Evolutionary conservation across 2,329 filamentous ascomycete species (phyloP).

Genomic region (Ophiobolus disseminans): DNA sequence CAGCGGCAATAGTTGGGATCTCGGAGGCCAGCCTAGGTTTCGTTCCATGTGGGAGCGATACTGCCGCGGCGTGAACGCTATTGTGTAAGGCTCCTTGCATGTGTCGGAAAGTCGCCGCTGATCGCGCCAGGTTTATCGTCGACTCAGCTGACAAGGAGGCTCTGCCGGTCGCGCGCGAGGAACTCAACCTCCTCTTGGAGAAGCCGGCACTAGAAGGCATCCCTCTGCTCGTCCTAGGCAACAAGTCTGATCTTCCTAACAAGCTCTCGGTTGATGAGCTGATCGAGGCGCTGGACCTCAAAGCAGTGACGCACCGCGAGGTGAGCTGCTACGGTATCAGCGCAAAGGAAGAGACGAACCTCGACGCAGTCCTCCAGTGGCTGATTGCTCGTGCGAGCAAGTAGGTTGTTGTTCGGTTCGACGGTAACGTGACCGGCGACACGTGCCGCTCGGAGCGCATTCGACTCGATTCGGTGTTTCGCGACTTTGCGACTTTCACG

Average conservation of each 20-base stretch:
- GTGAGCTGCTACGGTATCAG: slow-evolving; percentile 99
- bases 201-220: slow-evolving; percentile 88
- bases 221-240: slow-evolving; percentile 90
- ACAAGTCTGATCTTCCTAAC: slow-evolving; percentile 94
- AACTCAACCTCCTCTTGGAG: slow-evolving; percentile 86
- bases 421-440: slow-evolving; percentile 35
- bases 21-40: slow-evolving; percentile 95
- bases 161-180: slow-evolving; percentile 85
- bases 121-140: slow-evolving; percentile 77
- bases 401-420: slow-evolving; percentile 29
- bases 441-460: slow-evolving; percentile 31
- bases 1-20: slow-evolving; percentile 75
- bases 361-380: slow-evolving; percentile 96
- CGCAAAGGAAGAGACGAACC: slow-evolving; percentile 97
- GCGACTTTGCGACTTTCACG: slow-evolving; percentile 33
- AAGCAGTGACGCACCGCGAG: slow-evolving; percentile 86
- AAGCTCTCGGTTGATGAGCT: slow-evolving; percentile 93
- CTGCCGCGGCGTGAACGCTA: slow-evolving; percentile 95
- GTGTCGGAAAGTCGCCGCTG: slow-evolving; percentile 27
- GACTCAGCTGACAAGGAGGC: slow-evolving; percentile 87
- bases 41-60: slow-evolving; percentile 99
- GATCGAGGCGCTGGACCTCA: slow-evolving; percentile 90
- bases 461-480: slow-evolving; percentile 27
- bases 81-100: slow-evolving; percentile 67
- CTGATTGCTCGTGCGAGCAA: slow-evolving; percentile 82